These are phyloP conservation scores for Mycena albidolilacea DNA, from an alignment of 768 basidiomycete species.

Conservation along the genomic window DNA sequence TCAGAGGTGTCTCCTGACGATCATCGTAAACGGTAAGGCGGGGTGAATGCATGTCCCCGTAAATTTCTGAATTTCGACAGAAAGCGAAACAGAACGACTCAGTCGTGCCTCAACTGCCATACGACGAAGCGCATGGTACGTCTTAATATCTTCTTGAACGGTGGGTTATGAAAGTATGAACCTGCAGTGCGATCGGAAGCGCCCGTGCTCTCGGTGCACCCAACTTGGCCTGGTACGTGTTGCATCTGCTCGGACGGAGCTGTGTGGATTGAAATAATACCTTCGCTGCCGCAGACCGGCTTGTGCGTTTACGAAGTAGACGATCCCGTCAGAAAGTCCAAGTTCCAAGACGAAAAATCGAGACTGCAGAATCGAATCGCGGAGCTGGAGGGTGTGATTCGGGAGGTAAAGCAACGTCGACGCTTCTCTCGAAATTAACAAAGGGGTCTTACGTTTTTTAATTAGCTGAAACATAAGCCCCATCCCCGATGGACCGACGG, in stretches of 20 bases:
- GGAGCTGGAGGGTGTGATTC: constrained; percentile 87
- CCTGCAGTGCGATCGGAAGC: constrained; percentile 62
- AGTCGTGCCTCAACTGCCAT: constrained; percentile 82
- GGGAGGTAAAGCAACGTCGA: constrained; percentile 65
- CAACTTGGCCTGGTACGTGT: constrained; percentile 63
- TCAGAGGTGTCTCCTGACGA: constrained; percentile 60
- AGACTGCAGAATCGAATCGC: constrained; percentile 82
- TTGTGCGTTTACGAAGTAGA: constrained; percentile 90
- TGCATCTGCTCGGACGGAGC: neutral
- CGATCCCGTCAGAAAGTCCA: constrained; percentile 73
- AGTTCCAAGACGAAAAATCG: constrained; percentile 72
- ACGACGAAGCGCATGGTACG: constrained; percentile 81
- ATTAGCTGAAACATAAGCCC: constrained; percentile 80
- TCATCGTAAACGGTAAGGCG: constrained; percentile 67
- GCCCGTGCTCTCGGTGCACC: constrained; percentile 65
- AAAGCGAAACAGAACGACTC: constrained; percentile 80
- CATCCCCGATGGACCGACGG: constrained; percentile 73
- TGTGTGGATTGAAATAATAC: constrained; percentile 14
- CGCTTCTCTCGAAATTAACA: constrained; percentile 49
- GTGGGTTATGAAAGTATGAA: constrained; percentile 27
- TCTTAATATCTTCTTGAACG: neutral
- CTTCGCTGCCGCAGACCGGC: constrained; percentile 68
- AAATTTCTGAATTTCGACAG: constrained; percentile 39
- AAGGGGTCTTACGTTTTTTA: constrained; percentile 49
- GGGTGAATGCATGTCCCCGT: too few species aligned